Evolutionary conservation across 2,329 filamentous ascomycete species (phyloP), one percentile per base, ranked within the genome.

Genomic region (Neocucurbitaria cava): DNA sequence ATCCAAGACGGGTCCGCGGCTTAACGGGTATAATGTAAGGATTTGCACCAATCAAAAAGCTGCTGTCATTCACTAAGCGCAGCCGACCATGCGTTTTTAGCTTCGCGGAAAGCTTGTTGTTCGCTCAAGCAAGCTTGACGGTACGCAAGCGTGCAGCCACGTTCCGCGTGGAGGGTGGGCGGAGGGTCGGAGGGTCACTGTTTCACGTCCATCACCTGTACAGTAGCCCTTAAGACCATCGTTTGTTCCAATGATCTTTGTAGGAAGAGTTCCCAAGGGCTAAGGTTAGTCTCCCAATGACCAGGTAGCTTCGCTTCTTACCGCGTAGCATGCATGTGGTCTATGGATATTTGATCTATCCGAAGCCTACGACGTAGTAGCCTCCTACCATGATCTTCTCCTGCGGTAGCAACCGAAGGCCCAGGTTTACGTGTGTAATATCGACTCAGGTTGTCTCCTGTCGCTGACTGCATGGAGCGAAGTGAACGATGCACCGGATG

Each of bases 181-280:
- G 45, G 45, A 48, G 45, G 3, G 33, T 40, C 45, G 45, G 45
- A 48, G 45, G 45, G 36, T 48, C 35, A 31, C 41, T 13, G 9
- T 17, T 5, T 42, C 21, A 13, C 40, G 13, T 13, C 17, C 23
- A n/a, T 30, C 23, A 5, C 24, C n/a, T n/a, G n/a, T n/a, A n/a
- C 24, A 28, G 11, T 6, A 3, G 23, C 20, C n/a, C n/a, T n/a
- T n/a, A n/a, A n/a, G n/a, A n/a, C n/a, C n/a, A 26, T n/a, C 3
- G 15, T 28, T n/a, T 42, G 23, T n/a, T 9, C 24, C 7, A 13
- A 24, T 17, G 23, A 24, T 20, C 20, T n/a, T 26, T 4, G 8
- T 11, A 15, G 18, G 5, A 13, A 26, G 39, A 5, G n/a, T n/a
- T n/a, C n/a, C 18, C 1, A 24, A 18, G 21, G 24, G 9, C 18